Evolutionary conservation across 176 grass and related monocot species (phyloP).

Genomic region (Ensete ventricosum): DNA sequence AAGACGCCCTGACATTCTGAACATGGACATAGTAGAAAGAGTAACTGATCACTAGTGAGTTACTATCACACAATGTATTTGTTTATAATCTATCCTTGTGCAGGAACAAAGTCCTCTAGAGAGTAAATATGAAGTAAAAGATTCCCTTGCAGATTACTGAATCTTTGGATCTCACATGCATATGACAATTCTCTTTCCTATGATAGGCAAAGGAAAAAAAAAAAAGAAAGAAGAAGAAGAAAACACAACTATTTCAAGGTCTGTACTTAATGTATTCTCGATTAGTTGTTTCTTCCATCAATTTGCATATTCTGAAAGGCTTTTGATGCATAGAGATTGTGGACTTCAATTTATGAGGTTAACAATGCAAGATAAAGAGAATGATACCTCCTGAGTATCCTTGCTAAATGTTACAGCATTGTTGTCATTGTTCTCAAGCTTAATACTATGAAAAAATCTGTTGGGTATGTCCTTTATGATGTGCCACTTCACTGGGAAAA

Average conservation of each 20-base stretch:
- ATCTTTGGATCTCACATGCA: background rate
- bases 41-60: too few species aligned
- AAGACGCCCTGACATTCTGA: too few species aligned
- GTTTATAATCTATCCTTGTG: too few species aligned
- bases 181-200: background rate
- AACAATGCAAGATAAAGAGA: slow-evolving; percentile 13
- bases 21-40: too few species aligned
- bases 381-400: slow-evolving; percentile 80
- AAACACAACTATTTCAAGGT: background rate
- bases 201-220: too few species aligned
- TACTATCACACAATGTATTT: too few species aligned
- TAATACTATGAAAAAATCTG: slow-evolving; percentile 55
- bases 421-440: slow-evolving; percentile 77
- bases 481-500: slow-evolving; percentile 80
- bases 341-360: too few species aligned
- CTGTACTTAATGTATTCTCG: too few species aligned
- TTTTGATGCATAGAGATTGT: background rate
- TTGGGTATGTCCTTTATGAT: slow-evolving; percentile 80
- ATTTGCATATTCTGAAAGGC: background rate
- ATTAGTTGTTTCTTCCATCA: too few species aligned
- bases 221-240: too few species aligned
- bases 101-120: background rate
- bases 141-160: background rate
- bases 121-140: slow-evolving; percentile 3
- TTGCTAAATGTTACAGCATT: slow-evolving; percentile 62